Percentiles rank a stretch among this genome's conserved stretches.
Evolutionary conservation across 2,329 filamentous ascomycete genomes (phyloP).

Genomic region (Phialophora tarda): DNA sequence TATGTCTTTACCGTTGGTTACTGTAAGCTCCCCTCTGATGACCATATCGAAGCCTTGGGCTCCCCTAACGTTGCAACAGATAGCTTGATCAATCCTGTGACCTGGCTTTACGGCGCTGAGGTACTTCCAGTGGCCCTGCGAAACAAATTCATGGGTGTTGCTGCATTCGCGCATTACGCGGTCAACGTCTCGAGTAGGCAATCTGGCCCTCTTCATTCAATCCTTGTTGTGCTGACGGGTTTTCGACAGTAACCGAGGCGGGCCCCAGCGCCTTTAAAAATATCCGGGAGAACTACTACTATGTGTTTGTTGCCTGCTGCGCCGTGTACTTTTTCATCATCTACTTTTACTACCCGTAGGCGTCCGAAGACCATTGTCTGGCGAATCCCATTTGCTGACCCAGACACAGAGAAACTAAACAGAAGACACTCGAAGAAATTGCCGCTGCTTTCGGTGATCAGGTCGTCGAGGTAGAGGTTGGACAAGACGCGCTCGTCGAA

Average conservation of each 20-base stretch:
- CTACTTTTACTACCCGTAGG: constrained; percentile 61
- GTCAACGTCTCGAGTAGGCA: constrained; percentile 57
- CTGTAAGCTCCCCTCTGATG: constrained; percentile 47
- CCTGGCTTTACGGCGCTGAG: constrained; percentile 81
- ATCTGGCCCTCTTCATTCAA: background rate
- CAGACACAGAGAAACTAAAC: constrained; percentile 52
- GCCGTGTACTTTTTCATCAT: constrained; percentile 57
- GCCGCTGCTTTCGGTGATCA: constrained; percentile 56
- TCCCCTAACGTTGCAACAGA: constrained; percentile 2
- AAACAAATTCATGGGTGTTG: constrained; percentile 81
- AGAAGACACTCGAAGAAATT: constrained; percentile 57
- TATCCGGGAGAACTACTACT: constrained; percentile 65
- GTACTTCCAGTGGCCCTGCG: constrained; percentile 88
- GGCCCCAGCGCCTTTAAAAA: constrained; percentile 62
- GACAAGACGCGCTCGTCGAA: constrained; percentile 38
- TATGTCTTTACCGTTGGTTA: constrained; percentile 64
- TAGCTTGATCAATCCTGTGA: constrained; percentile 61
- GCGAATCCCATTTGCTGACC: constrained; percentile 22
- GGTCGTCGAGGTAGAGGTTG: constrained; percentile 43
- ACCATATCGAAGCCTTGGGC: background rate
- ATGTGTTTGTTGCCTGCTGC: constrained; percentile 62
- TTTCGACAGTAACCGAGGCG: constrained; percentile 51
- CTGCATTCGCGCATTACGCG: constrained; percentile 80
- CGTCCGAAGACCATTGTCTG: constrained; percentile 13
- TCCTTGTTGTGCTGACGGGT: constrained; percentile 9